Percentiles rank a stretch among this genome's conserved stretches.
Conservation (phyloP, 2,329 filamentous ascomycete species). For the Calycina herbarum region DNA sequence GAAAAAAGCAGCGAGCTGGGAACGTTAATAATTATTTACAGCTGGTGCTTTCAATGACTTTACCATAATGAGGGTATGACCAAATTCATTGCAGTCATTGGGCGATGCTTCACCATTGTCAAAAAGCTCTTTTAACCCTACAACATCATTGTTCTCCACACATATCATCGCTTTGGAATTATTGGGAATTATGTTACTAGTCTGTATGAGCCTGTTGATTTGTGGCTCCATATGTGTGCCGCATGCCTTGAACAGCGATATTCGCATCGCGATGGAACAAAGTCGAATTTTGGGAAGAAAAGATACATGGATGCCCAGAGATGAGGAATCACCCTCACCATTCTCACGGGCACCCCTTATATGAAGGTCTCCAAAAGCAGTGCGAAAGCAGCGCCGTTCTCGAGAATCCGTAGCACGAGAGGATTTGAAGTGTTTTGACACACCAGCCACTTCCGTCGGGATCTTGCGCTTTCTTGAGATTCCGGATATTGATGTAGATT, state of each 20-base stretch:
- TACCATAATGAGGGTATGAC: not conserved
- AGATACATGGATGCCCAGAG: not conserved
- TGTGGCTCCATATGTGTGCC: not conserved
- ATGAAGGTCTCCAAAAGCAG: too few relatives aligned
- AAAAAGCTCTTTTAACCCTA: not conserved
- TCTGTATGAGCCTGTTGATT: not conserved
- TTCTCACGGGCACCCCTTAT: too few relatives aligned
- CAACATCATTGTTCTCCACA: not conserved
- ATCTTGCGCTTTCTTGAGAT: not conserved
- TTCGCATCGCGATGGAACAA: not conserved
- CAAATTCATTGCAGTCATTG: not conserved
- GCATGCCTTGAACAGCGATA: not conserved
- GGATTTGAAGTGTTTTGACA: not conserved
- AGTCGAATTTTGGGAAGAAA: not conserved
- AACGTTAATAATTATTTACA: not conserved
- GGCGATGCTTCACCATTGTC: not conserved
- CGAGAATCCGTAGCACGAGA: too few relatives aligned
- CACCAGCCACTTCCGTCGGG: too few relatives aligned
- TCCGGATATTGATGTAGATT: too few relatives aligned
- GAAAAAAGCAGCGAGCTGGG: not conserved
- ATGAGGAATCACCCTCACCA: not conserved
- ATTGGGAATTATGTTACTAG: not conserved
- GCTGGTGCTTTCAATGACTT: not conserved
- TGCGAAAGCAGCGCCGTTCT: too few relatives aligned
- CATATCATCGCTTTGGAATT: not conserved